Conservation (phyloP, 495 filamentous ascomycete species). For the Polyplosphaeria fusca region DNA sequence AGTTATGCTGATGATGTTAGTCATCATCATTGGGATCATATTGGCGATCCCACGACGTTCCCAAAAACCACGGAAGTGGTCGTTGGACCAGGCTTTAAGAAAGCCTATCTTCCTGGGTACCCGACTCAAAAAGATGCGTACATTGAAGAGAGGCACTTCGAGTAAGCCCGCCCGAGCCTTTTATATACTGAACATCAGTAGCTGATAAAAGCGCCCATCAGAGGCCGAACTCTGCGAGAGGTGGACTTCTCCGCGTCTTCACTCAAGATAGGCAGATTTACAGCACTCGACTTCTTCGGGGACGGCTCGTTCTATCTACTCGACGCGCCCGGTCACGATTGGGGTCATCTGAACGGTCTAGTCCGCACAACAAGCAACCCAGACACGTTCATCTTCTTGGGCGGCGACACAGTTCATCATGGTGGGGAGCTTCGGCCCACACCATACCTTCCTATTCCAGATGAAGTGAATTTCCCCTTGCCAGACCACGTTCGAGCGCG, state of each 20-base stretch:
- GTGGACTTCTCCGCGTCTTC: conserved; percentile 32
- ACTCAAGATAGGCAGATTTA: conserved; percentile 37
- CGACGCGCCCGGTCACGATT: conserved; percentile 54
- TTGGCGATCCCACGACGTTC: conserved; percentile 55
- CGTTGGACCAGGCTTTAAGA: conserved; percentile 56
- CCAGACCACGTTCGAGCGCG: no score
- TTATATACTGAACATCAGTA: no score
- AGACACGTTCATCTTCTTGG: conserved; percentile 55
- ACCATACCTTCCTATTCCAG: conserved; percentile 40
- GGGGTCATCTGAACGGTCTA: conserved; percentile 57
- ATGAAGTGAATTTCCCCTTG: background rate
- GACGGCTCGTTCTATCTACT: conserved; percentile 61
- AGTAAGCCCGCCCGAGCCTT: no score
- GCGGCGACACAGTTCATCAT: conserved; percentile 55
- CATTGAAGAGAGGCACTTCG: conserved; percentile 31
- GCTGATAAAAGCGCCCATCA: no score
- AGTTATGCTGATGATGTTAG: background rate
- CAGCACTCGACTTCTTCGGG: conserved; percentile 47
- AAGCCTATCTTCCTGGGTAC: conserved; percentile 50
- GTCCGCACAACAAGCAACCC: conserved; percentile 48
- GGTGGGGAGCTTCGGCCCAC: conserved; percentile 54
- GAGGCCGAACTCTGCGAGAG: conserved; percentile 35
- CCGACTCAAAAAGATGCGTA: conserved; percentile 45
- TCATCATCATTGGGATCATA: conserved; percentile 50
- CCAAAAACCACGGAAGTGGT: conserved; percentile 47